Evolutionary conservation across 2,329 filamentous ascomycete species (phyloP).

Genomic region (Ophiostoma ulmi): DNA sequence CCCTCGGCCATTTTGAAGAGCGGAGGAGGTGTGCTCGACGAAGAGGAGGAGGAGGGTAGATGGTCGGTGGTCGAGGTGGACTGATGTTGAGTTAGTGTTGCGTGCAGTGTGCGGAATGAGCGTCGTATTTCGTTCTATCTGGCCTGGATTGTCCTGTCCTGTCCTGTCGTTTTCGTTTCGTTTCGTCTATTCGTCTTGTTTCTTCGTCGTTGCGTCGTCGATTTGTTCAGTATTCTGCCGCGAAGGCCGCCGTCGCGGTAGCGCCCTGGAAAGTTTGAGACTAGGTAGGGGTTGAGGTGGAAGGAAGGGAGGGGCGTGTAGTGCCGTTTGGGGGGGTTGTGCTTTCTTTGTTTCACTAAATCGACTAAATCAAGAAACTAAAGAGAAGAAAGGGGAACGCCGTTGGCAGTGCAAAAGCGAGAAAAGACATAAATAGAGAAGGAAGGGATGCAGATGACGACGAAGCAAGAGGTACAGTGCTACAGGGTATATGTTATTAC

Average conservation of each 20-base stretch:
- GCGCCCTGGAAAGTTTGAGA: not conserved
- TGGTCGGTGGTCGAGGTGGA: not conserved
- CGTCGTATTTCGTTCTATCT: not conserved
- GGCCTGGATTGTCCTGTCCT: no score
- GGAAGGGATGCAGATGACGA: not conserved
- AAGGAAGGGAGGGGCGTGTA: constrained; percentile 5
- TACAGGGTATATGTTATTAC: not conserved
- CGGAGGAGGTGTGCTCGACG: not conserved
- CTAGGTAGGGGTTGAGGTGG: not conserved
- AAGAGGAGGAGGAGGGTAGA: not conserved
- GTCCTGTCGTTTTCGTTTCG: not conserved
- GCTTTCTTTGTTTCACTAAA: constrained; percentile 4
- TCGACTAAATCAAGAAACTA: not conserved
- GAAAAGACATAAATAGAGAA: not conserved
- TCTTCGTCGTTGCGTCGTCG: not conserved
- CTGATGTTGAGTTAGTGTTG: no score
- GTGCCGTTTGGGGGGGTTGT: not conserved
- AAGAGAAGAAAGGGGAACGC: not conserved
- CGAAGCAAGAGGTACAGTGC: not conserved
- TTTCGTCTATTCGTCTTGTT: not conserved
- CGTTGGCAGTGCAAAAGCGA: not conserved
- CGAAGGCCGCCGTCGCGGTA: constrained; percentile 4
- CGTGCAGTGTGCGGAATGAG: no score
- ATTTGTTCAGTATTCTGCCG: not conserved
- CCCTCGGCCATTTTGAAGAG: constrained; percentile 30